Evolutionary conservation across 2,329 filamentous ascomycete genomes (phyloP), one percentile per base, ranked within the genome.

Genomic region (Fonsecaea monophora): DNA sequence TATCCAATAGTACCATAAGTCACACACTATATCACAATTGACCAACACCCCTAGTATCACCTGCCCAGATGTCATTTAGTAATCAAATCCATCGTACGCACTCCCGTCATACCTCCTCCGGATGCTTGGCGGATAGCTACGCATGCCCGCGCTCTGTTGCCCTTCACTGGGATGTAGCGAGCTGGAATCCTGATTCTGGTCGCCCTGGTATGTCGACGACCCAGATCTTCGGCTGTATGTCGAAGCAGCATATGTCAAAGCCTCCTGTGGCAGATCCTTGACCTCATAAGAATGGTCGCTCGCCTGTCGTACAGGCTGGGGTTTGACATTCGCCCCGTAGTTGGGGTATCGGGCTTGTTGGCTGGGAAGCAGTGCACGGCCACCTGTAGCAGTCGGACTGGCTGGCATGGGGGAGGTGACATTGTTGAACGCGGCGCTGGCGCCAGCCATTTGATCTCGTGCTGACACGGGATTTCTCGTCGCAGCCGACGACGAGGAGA

Each of bases 301-400:
- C 12, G 56, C 50, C 25, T 68, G 53, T 34, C 67, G 64, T n/a
- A 32, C 34, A 40, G 59, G 56, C 45, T 37, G 18, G 12, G 57
- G 53, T 45, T 58, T 25, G 9, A 21, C 3, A 50, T 50, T 50
- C 45, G 45, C 45, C 1, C 21, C 9, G 54, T 68, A 68, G 30
- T 60, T 68, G 5, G 68, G 58, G 58, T 74, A 72, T 45, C 72
- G 72, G 38, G 69, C 66, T 64, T 78, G 74, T 55, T 76, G 76
- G 61, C 73, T 76, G 38, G 76, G 74, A 37, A 77, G 72, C 10
- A 75, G 72, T 21, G 76, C 77, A 35, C 70, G 73, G 21, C 73
- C 75, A 12, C 59, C 59, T 4, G 45, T 37, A 4, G 37, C 34
- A 34, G 45, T 50, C 13, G 62, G 38, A 38, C 55, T 62, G 5